Evolutionary conservation across 2,329 filamentous ascomycete genomes (phyloP).

Genomic region (Aspergillus neoniger): DNA sequence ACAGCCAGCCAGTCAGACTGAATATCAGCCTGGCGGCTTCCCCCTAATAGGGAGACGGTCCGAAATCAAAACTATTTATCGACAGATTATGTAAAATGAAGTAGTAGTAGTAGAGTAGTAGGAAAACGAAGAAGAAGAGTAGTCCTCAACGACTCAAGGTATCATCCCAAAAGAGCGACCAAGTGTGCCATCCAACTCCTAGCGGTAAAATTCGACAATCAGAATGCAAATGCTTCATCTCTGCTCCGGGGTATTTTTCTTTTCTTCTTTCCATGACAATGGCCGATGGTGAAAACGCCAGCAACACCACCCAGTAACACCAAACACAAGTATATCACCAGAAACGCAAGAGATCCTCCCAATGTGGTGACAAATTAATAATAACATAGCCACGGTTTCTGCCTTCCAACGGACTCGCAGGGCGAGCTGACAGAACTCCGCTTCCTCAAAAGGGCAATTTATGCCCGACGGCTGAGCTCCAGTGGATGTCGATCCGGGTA

Average conservation of each 20-base stretch:
- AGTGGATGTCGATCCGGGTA: slow-evolving; percentile 10
- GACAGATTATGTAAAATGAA: slow-evolving; percentile 3
- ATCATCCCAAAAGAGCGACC: slow-evolving; percentile 6
- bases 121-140: neutral
- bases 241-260: slow-evolving; percentile 24
- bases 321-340: slow-evolving; percentile 12
- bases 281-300: slow-evolving; percentile 8
- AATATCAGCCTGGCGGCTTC: neutral
- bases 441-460: slow-evolving; percentile 12
- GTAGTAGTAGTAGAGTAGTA: neutral
- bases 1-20: neutral
- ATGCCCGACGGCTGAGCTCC: slow-evolving; percentile 10
- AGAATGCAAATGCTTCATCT: slow-evolving; percentile 18
- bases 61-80: slow-evolving; percentile 6
- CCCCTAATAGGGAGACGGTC: neutral
- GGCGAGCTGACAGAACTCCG: slow-evolving; percentile 8
- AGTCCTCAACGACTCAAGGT: slow-evolving; percentile 7
- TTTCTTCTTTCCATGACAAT: slow-evolving; percentile 18
- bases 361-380: slow-evolving; percentile 17
- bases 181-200: slow-evolving; percentile 14
- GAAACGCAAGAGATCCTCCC: slow-evolving; percentile 8
- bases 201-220: slow-evolving; percentile 1
- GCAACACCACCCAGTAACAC: slow-evolving; percentile 6
- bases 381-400: slow-evolving; percentile 14
- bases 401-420: slow-evolving; percentile 8